Percentiles rank a stretch among this genome's conserved stretches.
phyloP scores from a whole-genome alignment of 768 basidiomycete genomes.

The Sarcodon sp. region DNA sequence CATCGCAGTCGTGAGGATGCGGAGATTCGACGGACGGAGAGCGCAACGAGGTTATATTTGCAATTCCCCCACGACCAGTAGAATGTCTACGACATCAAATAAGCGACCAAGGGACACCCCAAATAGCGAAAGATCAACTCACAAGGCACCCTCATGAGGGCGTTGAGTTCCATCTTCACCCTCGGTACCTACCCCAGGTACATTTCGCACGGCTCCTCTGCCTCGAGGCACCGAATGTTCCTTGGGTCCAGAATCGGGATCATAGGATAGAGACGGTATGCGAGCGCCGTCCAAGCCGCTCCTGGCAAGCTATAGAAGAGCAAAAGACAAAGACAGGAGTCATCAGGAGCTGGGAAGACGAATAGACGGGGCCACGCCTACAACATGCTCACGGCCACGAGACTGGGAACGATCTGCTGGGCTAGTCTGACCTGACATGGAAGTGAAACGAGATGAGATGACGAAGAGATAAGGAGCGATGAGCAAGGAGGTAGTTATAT shows the following conservation, averaged over 20 bases:
- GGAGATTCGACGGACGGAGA: neutral
- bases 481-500: neutral
- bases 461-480: neutral
- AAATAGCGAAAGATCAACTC: too few species aligned
- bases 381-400: conserved; percentile 46
- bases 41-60: conserved; percentile 32
- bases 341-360: neutral
- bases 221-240: too few species aligned
- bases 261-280: too few species aligned
- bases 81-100: conserved; percentile 35
- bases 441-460: neutral
- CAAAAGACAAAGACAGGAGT: neutral
- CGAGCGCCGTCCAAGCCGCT: too few species aligned
- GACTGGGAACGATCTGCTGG: conserved; percentile 34
- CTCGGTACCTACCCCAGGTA: too few species aligned
- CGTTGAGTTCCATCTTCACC: too few species aligned
- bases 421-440: neutral
- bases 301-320: neutral
- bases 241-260: too few species aligned
- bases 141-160: too few species aligned
- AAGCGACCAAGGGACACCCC: neutral
- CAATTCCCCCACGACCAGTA: conserved; percentile 56
- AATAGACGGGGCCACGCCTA: conserved; percentile 19
- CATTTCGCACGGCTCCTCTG: too few species aligned
- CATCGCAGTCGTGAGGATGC: neutral